These are phyloP conservation scores for Hansenula sp. DNA, from an alignment of 1,139 yeast genomes.

Conservation along the genomic window DNA sequence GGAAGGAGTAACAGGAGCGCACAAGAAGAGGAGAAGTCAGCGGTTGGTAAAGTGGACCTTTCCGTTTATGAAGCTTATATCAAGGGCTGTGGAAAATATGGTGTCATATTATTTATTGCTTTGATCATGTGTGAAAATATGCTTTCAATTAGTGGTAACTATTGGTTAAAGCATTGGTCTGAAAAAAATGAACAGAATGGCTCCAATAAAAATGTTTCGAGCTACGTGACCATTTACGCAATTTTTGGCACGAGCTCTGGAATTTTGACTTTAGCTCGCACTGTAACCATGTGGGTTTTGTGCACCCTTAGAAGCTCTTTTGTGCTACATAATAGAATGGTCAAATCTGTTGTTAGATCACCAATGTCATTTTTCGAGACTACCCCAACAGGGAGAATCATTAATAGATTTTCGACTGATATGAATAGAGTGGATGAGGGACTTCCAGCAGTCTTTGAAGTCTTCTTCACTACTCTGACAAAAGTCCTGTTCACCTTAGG, in stretches of 20 bases:
- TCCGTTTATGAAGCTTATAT: constrained; percentile 60
- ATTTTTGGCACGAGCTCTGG: constrained; percentile 52
- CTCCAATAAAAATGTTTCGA: constrained; percentile 40
- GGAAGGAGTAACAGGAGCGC: constrained; percentile 28
- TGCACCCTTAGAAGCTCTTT: constrained; percentile 66
- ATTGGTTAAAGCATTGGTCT: constrained; percentile 63
- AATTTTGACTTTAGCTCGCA: constrained; percentile 44
- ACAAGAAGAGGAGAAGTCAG: constrained; percentile 39
- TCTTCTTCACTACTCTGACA: constrained; percentile 39
- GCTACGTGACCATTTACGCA: constrained; percentile 59
- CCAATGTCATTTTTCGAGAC: constrained; percentile 81
- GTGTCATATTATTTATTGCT: constrained; percentile 43
- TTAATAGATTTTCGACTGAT: constrained; percentile 70
- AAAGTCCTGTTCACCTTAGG: constrained; percentile 45
- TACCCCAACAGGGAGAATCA: constrained; percentile 71
- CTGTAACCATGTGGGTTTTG: constrained; percentile 53
- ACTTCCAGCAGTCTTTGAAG: constrained; percentile 42
- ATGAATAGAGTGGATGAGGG: constrained; percentile 56
- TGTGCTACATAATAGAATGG: constrained; percentile 60
- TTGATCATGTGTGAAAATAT: constrained; percentile 41
- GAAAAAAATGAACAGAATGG: constrained; percentile 46
- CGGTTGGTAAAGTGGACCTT: constrained; percentile 64
- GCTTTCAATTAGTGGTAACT: constrained; percentile 45
- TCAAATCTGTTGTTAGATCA: constrained; percentile 55
- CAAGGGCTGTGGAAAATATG: constrained; percentile 58